A percentile compares a stretch with the other conserved stretches of the same genome.
phyloP scores from a whole-genome alignment of 2,329 filamentous ascomycete species.

The Xylaria arbuscula region DNA sequence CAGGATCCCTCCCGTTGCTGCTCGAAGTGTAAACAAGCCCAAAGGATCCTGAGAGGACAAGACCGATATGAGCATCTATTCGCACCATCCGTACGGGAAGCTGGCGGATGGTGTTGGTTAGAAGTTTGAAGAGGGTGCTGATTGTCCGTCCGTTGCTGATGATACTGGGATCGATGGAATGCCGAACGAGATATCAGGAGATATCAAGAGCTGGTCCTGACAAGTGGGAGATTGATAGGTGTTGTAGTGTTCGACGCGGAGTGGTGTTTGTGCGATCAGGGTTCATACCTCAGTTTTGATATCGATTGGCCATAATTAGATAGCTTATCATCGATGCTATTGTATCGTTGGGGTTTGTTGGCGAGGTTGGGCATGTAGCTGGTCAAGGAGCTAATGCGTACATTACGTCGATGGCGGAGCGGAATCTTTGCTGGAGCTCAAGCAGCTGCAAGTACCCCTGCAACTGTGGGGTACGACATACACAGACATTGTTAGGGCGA shows the following conservation, averaged over 20 bases:
- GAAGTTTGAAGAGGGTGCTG: not conserved
- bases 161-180: not conserved
- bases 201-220: not conserved
- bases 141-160: not conserved
- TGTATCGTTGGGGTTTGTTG: not conserved
- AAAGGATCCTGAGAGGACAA: not conserved
- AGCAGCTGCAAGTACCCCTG: constrained; percentile 19
- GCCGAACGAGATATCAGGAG: not conserved
- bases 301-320: constrained; percentile 2
- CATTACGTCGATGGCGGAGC: constrained; percentile 35
- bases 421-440: not conserved
- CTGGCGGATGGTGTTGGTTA: not conserved
- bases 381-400: not conserved
- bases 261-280: not conserved
- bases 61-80: not conserved
- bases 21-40: too few species aligned
- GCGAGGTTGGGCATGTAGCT: not conserved
- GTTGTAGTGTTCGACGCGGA: not conserved
- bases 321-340: not conserved
- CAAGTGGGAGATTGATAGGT: not conserved
- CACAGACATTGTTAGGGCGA: not conserved
- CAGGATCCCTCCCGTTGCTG: not conserved
- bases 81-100: too few species aligned
- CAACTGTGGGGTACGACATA: constrained; percentile 11
- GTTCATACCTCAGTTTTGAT: not conserved